Evolutionary conservation across 345 rosid species (phyloP).

Genomic region (Populus ilicifolia): DNA sequence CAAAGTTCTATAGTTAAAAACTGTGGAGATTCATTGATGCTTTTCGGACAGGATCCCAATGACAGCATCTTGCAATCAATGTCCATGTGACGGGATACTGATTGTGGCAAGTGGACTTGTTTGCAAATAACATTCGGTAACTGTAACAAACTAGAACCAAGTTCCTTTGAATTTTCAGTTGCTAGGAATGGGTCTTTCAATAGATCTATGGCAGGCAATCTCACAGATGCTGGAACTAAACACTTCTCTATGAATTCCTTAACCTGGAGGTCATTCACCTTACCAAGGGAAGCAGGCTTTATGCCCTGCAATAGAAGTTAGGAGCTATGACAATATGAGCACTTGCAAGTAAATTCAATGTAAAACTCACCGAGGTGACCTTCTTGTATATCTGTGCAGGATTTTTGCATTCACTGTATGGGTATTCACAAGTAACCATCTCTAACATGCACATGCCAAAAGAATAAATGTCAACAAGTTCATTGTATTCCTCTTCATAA

Average conservation of each 20-base stretch:
- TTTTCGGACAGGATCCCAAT: slow-evolving; percentile 42
- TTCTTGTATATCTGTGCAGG: slow-evolving; percentile 96
- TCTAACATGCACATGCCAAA: slow-evolving; percentile 95
- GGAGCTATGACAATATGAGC: neutral
- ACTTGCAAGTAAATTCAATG: neutral
- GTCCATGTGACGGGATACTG: slow-evolving; percentile 74
- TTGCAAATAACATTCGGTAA: slow-evolving; percentile 3
- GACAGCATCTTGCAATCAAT: slow-evolving; percentile 47
- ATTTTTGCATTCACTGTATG: slow-evolving; percentile 83
- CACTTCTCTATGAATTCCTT: slow-evolving; percentile 84
- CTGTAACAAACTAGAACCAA: slow-evolving; percentile 52
- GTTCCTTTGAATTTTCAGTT: slow-evolving; percentile 34
- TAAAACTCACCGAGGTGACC: slow-evolving; percentile 75
- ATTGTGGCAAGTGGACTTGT: slow-evolving; percentile 23
- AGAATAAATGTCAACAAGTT: slow-evolving; percentile 86
- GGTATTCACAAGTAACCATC: slow-evolving; percentile 88
- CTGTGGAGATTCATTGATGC: slow-evolving; percentile 34
- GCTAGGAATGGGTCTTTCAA: slow-evolving; percentile 63
- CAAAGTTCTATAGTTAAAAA: slow-evolving; percentile 44
- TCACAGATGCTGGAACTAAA: slow-evolving; percentile 66
- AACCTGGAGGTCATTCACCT: slow-evolving; percentile 63
- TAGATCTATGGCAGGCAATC: slow-evolving; percentile 78
- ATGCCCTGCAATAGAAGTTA: slow-evolving; percentile 47
- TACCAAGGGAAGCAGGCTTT: slow-evolving; percentile 69
- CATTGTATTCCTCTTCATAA: slow-evolving; percentile 89